phyloP scores from a whole-genome alignment of 2,329 filamentous ascomycete species.

The Fusarium buxicola region DNA sequence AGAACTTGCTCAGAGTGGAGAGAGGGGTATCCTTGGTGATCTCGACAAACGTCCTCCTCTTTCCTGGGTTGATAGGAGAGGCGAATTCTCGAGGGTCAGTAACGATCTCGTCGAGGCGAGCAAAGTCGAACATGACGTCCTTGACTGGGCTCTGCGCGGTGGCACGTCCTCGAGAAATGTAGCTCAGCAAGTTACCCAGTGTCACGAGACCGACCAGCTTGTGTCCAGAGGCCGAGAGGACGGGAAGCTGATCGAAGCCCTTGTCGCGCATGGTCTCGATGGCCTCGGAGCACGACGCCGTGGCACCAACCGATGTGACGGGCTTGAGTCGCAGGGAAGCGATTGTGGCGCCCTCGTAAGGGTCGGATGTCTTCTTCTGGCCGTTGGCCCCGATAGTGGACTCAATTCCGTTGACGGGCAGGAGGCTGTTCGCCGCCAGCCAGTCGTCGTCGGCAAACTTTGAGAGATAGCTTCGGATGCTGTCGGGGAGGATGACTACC shows the following conservation, averaged over 20 bases:
- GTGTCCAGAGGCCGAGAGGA: conserved; percentile 75
- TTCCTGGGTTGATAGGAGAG: conserved; percentile 51
- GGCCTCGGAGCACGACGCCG: conserved; percentile 82
- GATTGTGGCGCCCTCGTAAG: conserved; percentile 83
- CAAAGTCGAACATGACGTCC: conserved; percentile 97
- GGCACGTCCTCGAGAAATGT: conserved; percentile 86
- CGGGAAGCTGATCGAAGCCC: conserved; percentile 96
- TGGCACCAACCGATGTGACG: conserved; percentile 83
- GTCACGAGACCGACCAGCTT: conserved; percentile 93
- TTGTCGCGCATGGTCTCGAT: conserved; percentile 99
- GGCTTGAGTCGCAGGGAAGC: conserved; percentile 89
- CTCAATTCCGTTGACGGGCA: conserved; percentile 69
- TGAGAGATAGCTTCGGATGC: conserved; percentile 95
- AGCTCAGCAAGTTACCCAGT: conserved; percentile 91
- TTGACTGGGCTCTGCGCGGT: conserved; percentile 78
- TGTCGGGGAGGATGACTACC: conserved; percentile 93
- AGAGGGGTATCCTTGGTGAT: conserved; percentile 93
- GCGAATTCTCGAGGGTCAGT: conserved; percentile 82
- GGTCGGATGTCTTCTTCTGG: conserved; percentile 65
- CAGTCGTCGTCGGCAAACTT: conserved; percentile 99
- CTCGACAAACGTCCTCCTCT: conserved; percentile 84
- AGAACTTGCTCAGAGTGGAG: conserved; percentile 86
- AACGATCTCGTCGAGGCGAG: conserved; percentile 85
- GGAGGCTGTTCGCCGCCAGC: conserved; percentile 94
- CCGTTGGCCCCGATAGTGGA: conserved; percentile 55